Conservation (phyloP, 257 asterid genomes). For the Craterostigma plantagineum region DNA sequence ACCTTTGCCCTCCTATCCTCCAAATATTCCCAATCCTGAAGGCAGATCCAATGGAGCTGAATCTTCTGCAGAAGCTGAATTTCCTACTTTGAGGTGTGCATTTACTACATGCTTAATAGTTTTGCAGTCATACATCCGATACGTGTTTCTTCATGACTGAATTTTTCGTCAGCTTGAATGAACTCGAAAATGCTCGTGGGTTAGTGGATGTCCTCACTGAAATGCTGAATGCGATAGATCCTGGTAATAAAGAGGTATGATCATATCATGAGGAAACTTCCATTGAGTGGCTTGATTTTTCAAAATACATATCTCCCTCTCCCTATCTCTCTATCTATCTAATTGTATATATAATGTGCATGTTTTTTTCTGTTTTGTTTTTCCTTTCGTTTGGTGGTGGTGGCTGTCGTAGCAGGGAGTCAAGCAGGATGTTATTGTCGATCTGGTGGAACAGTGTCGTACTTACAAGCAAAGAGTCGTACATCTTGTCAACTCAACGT, state of each 20-base stretch:
- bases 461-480: slow-evolving; percentile 91
- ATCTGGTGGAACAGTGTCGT: slow-evolving; percentile 95
- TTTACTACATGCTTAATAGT: background rate
- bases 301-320: slow-evolving; percentile 18
- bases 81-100: slow-evolving; percentile 75
- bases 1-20: slow-evolving; percentile 80
- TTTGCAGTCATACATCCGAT: background rate
- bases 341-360: background rate
- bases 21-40: slow-evolving; percentile 58
- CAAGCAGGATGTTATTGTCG: slow-evolving; percentile 93
- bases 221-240: slow-evolving; percentile 93
- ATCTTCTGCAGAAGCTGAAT: slow-evolving; percentile 86
- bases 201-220: slow-evolving; percentile 96
- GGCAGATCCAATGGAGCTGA: slow-evolving; percentile 47
- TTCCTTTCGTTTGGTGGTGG: slow-evolving; percentile 4
- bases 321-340: slow-evolving; percentile 3
- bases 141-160: slow-evolving; percentile 7
- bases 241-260: slow-evolving; percentile 82
- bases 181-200: slow-evolving; percentile 95
- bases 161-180: slow-evolving; percentile 47
- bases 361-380: background rate
- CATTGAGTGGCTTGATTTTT: slow-evolving; percentile 4
- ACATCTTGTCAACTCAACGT: slow-evolving; percentile 91
- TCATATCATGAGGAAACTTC: background rate
- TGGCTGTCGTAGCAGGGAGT: slow-evolving; percentile 37